Evolutionary conservation across 2,329 filamentous ascomycete species (phyloP), one percentile per base, ranked within the genome.

Genomic region (Colletotrichum higginsianum): DNA sequence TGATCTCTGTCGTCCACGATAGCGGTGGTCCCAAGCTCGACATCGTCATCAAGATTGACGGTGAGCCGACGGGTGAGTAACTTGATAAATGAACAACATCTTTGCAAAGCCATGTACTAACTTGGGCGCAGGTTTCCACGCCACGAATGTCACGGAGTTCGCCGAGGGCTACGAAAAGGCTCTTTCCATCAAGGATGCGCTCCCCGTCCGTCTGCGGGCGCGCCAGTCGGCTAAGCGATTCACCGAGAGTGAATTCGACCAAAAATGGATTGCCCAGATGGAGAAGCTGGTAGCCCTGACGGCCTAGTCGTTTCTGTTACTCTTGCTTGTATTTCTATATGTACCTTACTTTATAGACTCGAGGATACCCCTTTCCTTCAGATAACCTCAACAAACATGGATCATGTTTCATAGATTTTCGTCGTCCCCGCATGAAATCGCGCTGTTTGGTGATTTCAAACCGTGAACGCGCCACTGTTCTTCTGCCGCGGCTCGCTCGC

Each of bases 11-110:
- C 0, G 96, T 98, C 11, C 96, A 99, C 78, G 87, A 98, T 81
- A 96, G 93, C 61, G 96, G 96, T 11, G 96, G 96, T 0, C 96
- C 96, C 2, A 98, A 96, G 82, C 83, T 94, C 73, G 96, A 99
- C 79, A 99, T 99, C 75, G 96, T 98, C 18, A 89, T 94, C 12
- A 88, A 93, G 13, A 85, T 96, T 46, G 91, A 96, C 74, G 94
- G 93, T 4, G 84, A 92, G 74, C 90, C 92, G 13, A 98, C 93
- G 42, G 93, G 93, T 94, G 82, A 79, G 86, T 79, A 70, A 30
- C 11, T 35, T 15, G 4, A 4, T 3, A 21, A 21, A 15, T 38
- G 16, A 6, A 4, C 7, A 26, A 18, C 6, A 15, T 30, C 12
- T 6, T 18, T 35, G 1, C n/a, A 6, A 55, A 53, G 30, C 16